Evolutionary conservation across 495 filamentous ascomycete species (phyloP), one percentile per base, ranked within the genome.

Genomic region (Hyaloscypha finlandica): DNA sequence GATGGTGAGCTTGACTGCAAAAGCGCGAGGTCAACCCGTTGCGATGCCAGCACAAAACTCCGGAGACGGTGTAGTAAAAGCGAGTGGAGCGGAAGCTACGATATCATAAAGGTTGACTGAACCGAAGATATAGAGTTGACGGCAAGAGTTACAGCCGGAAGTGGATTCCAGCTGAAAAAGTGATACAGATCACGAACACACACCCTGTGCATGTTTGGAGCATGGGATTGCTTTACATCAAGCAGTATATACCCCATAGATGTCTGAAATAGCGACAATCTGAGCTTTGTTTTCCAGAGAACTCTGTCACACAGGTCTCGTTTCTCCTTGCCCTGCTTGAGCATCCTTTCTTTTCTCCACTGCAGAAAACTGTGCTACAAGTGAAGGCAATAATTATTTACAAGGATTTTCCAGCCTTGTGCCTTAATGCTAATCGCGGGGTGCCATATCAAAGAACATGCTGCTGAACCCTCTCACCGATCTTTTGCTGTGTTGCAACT

Each of bases 1-100:
- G 70, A 78, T 97, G 30, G 75, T 90, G 37, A 77, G 78, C 30
- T 79, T 97, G 66, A 88, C 89, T 6, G 76, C 76, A 37, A 79
- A 78, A 70, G 77, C 75, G 9, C 70, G 73, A 56, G 75, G 77
- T 6, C 67, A 61, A 31, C 74, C 75, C 4, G 68, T 80, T 25
- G 70, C 74, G 11, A 58, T 71, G 53, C 48, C 69, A n/a, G 58
- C 71, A 31, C 61, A 68, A 29, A 61, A 67, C 16, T 30, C 54
- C 29, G 54, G 54, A 31, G 67, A 67, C 52, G 73, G 72, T 33
- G 74, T 77, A 14, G 64, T 75, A 20, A 77, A 72, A 63, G 74
- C 77, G 48, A 80, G 73, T 54, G 76, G 76, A 19, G 70, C 65
- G 16, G 71, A 79, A 69, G 67, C 71, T 37, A 74, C 74, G 22